phyloP scores from a whole-genome alignment of 257 asterid species.

The Forsythia suspensa region DNA sequence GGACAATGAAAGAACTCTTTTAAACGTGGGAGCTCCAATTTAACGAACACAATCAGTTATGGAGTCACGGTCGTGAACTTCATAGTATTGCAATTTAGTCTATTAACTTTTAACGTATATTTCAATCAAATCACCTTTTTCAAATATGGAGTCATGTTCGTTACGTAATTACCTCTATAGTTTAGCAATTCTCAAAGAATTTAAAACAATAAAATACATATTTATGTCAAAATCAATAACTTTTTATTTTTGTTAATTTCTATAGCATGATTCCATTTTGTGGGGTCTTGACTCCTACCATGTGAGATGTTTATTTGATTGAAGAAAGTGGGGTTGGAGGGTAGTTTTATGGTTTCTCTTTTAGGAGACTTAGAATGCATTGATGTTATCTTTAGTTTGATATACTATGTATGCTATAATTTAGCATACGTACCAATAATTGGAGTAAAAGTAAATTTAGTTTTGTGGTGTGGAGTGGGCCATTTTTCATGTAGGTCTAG shows the following conservation, averaged over 20 bases:
- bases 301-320: conserved; percentile 27
- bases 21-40: too few relatives aligned
- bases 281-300: conserved; percentile 10
- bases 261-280: conserved; percentile 2
- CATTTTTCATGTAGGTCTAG: neutral
- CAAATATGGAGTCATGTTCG: too few relatives aligned
- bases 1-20: too few relatives aligned
- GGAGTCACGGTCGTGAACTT: too few relatives aligned
- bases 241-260: neutral
- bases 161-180: too few relatives aligned
- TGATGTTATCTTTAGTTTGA: neutral
- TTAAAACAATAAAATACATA: neutral
- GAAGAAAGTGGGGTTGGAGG: conserved; percentile 17
- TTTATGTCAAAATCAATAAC: neutral
- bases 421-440: neutral
- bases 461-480: neutral
- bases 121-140: too few relatives aligned
- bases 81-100: too few relatives aligned
- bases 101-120: too few relatives aligned
- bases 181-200: neutral
- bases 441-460: neutral
- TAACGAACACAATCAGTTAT: too few relatives aligned
- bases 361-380: neutral
- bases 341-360: neutral
- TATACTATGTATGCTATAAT: neutral